These are phyloP conservation scores for Alternaria sp. DNA, from an alignment of 2,329 filamentous ascomycete species.

Conservation along the genomic window DNA sequence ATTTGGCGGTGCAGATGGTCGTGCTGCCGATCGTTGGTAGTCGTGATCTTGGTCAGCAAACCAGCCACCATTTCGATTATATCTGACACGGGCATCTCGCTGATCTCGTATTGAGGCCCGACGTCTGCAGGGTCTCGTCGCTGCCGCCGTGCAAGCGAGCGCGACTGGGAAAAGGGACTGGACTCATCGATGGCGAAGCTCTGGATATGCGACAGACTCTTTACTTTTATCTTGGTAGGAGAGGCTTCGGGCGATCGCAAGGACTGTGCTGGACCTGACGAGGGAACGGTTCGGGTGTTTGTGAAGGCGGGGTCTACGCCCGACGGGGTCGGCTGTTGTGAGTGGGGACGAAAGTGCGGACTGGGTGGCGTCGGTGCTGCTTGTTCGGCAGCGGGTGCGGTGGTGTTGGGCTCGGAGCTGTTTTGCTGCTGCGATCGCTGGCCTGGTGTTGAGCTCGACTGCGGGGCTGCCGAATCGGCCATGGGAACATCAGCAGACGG, in stretches of 20 bases:
- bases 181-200: slow-evolving; percentile 82
- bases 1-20: slow-evolving; percentile 84
- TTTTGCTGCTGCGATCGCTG: slow-evolving; percentile 38
- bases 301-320: slow-evolving; percentile 26
- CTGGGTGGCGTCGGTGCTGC: slow-evolving; percentile 41
- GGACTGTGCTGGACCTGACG: slow-evolving; percentile 30
- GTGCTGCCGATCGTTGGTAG: slow-evolving; percentile 93
- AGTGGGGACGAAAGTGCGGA: slow-evolving; percentile 46
- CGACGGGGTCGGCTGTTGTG: slow-evolving; percentile 44
- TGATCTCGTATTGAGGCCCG: slow-evolving; percentile 84
- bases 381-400: slow-evolving; percentile 25
- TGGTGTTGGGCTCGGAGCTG: slow-evolving; percentile 28
- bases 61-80: slow-evolving; percentile 99
- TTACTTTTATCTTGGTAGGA: slow-evolving; percentile 73
- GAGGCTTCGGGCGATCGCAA: slow-evolving; percentile 43
- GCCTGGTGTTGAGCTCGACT: slow-evolving; percentile 40
- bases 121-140: slow-evolving; percentile 59
- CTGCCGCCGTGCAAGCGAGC: slow-evolving; percentile 52
- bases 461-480: slow-evolving; percentile 48
- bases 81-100: slow-evolving; percentile 94
- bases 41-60: slow-evolving; percentile 94
- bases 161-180: slow-evolving; percentile 63
- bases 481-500: slow-evolving; percentile 49
- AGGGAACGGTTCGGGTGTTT: slow-evolving; percentile 33
- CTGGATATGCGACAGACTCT: slow-evolving; percentile 89